Base-by-base conservation (phyloP, 2,329 filamentous ascomycete genomes). In the Endothia cerciana region DNA sequence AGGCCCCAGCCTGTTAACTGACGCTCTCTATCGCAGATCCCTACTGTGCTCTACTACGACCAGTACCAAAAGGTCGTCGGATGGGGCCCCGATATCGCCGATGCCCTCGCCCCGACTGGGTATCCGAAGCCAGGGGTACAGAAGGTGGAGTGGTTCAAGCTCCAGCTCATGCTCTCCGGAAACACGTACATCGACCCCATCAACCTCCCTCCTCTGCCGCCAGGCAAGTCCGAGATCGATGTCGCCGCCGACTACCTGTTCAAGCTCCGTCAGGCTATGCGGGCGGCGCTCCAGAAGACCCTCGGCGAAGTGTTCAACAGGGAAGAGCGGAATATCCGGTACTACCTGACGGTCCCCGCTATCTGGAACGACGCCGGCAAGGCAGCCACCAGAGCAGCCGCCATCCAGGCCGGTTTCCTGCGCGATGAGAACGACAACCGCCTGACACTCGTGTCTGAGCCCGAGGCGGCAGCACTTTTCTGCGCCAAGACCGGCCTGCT, bases 311-410 rank as follows among this genome's bases (percentile, higher is more conserved):
- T 99, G 0, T 99, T 98, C 80, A 97, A 96, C 80, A 87, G 95
- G 78, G 95, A 98, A 82, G 95, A 98, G 83, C 91, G 94, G 74
- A 98, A 98, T 78, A 99, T 98, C 73, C 88, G 93, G 72, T 98
- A 98, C 80, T 98, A 97, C 78, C 83, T 99, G 72, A 99, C 95
- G 2, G 95, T 99, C n/a, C 95, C 95, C 25, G 95, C 95, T 72
- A 98, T 99, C 72, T 98, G 95, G 95, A 98, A 98, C 78, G 95
- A 98, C 81, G 94, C 95, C 56, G 95, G 94, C 72, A 99, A 99
- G 82, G 95, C 95, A 65, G 95, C 95, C 47, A 98, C 95, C 17
- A 89, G 95, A 81, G 92, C 94, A 19, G 95, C 95, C 30, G 95
- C 95, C 70, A 97, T 98, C 71, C 94, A 98, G 80, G 95, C 95